Evolutionary conservation across 2,329 filamentous ascomycete genomes (phyloP).

Genomic region (Fusarium pininemorale): DNA sequence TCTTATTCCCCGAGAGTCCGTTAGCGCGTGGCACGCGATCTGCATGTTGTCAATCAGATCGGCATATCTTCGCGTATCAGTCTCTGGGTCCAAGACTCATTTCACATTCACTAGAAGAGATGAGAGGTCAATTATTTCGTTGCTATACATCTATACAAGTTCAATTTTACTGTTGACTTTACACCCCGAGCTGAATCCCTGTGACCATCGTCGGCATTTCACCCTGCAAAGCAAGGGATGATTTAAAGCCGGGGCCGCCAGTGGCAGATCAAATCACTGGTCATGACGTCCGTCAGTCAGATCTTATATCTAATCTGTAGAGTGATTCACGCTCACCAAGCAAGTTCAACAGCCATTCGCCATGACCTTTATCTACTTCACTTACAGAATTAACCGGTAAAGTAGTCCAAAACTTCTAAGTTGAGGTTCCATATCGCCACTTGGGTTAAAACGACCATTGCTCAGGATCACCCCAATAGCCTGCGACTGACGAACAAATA

Average conservation of each 20-base stretch:
- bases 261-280: neutral
- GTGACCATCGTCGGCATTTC: neutral
- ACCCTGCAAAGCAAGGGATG: neutral
- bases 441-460: too few relatives aligned
- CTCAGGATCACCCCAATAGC: too few relatives aligned
- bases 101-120: neutral
- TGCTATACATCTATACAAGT: fast-evolving
- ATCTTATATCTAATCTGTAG: neutral
- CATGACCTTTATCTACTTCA: too few relatives aligned
- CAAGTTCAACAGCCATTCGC: neutral
- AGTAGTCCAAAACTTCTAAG: too few relatives aligned
- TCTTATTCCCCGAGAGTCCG: neutral
- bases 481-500: too few relatives aligned
- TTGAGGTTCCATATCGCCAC: too few relatives aligned
- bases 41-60: neutral
- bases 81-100: neutral
- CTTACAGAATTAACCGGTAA: too few relatives aligned
- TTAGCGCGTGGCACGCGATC: neutral
- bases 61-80: neutral
- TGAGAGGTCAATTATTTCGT: fast-evolving
- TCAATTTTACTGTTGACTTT: fast-evolving
- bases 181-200: fast-evolving
- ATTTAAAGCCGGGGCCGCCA: neutral
- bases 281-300: neutral
- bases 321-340: neutral